Conservation (phyloP, 164 flowering plant species). For the Sedum album region DNA sequence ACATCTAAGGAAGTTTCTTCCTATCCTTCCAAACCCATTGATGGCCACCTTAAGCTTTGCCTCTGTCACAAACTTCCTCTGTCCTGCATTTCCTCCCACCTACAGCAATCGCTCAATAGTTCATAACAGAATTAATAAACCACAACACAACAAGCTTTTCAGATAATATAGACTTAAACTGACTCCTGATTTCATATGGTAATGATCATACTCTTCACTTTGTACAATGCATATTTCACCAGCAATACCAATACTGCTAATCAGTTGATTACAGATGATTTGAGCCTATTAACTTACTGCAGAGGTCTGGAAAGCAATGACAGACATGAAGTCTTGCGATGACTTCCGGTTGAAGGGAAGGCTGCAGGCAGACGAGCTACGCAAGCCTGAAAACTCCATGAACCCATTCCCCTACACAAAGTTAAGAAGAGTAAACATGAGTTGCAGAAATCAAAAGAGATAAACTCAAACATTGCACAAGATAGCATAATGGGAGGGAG, state of each 20-base stretch:
- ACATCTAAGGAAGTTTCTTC: constrained; percentile 97
- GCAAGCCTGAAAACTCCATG: background rate
- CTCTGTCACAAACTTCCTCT: constrained; percentile 43
- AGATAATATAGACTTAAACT: background rate
- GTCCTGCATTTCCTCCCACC: constrained; percentile 10
- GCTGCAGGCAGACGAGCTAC: background rate
- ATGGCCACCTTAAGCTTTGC: constrained; percentile 96
- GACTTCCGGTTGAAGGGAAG: background rate
- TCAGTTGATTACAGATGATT: background rate
- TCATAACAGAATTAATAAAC: background rate
- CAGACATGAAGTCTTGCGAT: background rate
- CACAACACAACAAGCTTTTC: background rate
- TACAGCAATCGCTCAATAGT: background rate
- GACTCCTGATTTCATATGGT: too few relatives aligned
- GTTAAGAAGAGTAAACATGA: background rate
- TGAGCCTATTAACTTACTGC: background rate
- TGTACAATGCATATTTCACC: too few relatives aligned
- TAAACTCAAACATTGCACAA: too few relatives aligned
- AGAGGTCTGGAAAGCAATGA: background rate
- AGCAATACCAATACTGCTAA: background rate
- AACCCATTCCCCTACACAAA: background rate
- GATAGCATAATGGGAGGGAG: too few relatives aligned
- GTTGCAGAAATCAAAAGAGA: background rate
- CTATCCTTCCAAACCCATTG: constrained; percentile 94
- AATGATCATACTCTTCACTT: background rate